Percentiles rank a stretch among this genome's conserved stretches.
These are phyloP conservation scores for Ramalina peruviana DNA, from an alignment of 495 filamentous ascomycete species.

Conservation along the genomic window DNA sequence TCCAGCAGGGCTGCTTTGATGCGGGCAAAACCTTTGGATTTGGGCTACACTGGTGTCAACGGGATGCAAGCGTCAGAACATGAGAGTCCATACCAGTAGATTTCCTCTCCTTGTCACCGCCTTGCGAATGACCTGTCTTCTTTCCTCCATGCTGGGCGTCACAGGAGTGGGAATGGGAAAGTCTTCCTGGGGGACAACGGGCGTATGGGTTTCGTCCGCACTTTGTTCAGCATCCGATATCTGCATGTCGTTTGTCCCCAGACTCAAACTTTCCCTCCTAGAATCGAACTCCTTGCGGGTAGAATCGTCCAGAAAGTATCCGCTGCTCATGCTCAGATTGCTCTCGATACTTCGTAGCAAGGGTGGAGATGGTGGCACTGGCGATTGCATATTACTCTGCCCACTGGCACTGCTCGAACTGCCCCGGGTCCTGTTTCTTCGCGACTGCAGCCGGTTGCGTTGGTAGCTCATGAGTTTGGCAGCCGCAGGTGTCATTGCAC, in stretches of 20 bases:
- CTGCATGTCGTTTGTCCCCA: constrained; percentile 74
- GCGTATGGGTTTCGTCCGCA: constrained; percentile 54
- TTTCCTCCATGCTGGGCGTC: constrained; percentile 19
- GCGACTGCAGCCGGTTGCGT: constrained; percentile 41
- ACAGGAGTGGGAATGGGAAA: constrained; percentile 11
- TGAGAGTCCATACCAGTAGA: constrained; percentile 50
- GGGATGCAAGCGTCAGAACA: background rate
- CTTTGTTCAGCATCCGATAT: constrained; percentile 64
- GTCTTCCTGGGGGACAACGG: constrained; percentile 6
- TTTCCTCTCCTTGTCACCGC: constrained; percentile 79
- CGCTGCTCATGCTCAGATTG: constrained; percentile 24
- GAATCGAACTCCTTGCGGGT: constrained; percentile 36
- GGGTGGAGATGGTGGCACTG: constrained; percentile 48
- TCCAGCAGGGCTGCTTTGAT: constrained; percentile 81
- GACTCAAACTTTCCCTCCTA: constrained; percentile 69
- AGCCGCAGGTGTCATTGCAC: constrained; percentile 49
- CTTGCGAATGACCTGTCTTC: constrained; percentile 36
- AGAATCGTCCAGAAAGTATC: constrained; percentile 29
- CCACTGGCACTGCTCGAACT: constrained; percentile 54
- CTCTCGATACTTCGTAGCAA: constrained; percentile 46
- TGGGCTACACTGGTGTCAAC: constrained; percentile 45
- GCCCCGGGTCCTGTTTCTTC: constrained; percentile 36
- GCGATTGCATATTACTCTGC: constrained; percentile 54
- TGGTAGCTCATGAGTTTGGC: constrained; percentile 66
- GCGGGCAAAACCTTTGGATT: constrained; percentile 86